These are phyloP conservation scores for Cryptococcus hybrid DNA, from an alignment of 1,284 basidiomycete genomes.

Conservation along the genomic window DNA sequence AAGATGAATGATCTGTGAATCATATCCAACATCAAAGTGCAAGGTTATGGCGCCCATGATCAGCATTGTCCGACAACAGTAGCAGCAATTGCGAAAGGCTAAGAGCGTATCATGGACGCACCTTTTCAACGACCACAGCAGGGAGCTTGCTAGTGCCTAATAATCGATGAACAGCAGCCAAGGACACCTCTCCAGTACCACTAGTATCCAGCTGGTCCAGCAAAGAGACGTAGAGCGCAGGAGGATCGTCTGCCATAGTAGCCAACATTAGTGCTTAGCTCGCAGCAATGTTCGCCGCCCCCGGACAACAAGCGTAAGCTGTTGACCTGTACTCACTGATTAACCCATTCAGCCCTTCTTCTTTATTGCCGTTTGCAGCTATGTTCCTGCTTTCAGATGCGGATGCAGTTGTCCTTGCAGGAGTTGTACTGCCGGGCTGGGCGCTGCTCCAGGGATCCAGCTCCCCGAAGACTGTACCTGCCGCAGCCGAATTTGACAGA, in stretches of 20 bases:
- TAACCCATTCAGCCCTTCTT: conserved; percentile 27
- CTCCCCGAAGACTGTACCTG: conserved; percentile 54
- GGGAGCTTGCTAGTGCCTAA: conserved; percentile 71
- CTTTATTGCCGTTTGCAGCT: conserved; percentile 1
- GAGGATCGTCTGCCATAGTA: conserved; percentile 70
- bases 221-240: conserved; percentile 68
- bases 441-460: conserved; percentile 82
- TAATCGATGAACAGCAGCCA: conserved; percentile 74
- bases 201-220: conserved; percentile 67
- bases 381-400: background rate
- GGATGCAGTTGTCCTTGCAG: conserved; percentile 9
- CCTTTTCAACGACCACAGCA: conserved; percentile 75
- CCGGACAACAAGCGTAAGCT: background rate
- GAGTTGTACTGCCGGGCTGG: conserved; percentile 40
- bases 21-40: background rate
- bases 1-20: conserved; percentile 28
- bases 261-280: background rate
- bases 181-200: conserved; percentile 69
- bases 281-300: background rate
- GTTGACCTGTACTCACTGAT: conserved; percentile 27
- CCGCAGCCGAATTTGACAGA: conserved; percentile 19
- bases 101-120: conserved; percentile 42
- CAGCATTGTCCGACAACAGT: no score
- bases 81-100: no score
- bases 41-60: background rate